Base-by-base conservation (phyloP, 495 filamentous ascomycete species). In the Daldinia caldariorum region DNA sequence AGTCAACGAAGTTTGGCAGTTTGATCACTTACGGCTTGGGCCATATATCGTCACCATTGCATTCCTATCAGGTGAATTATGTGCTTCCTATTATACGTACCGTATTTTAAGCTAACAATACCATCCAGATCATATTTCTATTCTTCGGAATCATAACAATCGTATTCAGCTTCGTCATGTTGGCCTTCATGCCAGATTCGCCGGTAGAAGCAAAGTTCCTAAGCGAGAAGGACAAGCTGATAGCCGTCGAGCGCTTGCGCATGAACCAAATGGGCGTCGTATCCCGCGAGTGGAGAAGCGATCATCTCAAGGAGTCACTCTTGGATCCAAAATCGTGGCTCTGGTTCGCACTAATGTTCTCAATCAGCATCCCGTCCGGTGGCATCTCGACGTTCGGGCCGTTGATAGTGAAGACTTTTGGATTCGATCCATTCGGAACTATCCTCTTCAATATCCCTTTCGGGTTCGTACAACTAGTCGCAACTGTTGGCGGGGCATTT, bases 401-500 rank as follows among this genome's bases (percentile, higher is more conserved):
- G 4, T 75, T 89, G 55, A 89, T 89, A 43, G 79, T 89, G 32
- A 76, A 86, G 69, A 81, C 83, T 0, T 89, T 89, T 63, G 87
- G 87, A 6, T 89, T 86, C 74, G 79, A 84, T 57, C 69, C 79
- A n/a, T 87, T 88, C 72, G 78, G 79, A 5, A 89, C 87, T 0
- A 86, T 89, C 55, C 82, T 89, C 12, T 84, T 89, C 76, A 89
- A 89, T 66, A 87, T 89, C 58, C 87, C 87, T 0, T 89, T 89
- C 54, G 87, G 87, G 18, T 85, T 85, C 10, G 84, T 89, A 3
- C 86, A 89, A 61, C 77, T 89, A 6, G 75, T 89, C 38, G 84
- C 86, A 1, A 89, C 85, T 0, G 79, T 89, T 59, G 86, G 86
- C 7, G 85, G 85, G 6, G 87, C 85, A 18, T 86, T 81, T 71